These are phyloP conservation scores for Triadica sebifera DNA, from an alignment of 345 rosid genomes.

Conservation along the genomic window DNA sequence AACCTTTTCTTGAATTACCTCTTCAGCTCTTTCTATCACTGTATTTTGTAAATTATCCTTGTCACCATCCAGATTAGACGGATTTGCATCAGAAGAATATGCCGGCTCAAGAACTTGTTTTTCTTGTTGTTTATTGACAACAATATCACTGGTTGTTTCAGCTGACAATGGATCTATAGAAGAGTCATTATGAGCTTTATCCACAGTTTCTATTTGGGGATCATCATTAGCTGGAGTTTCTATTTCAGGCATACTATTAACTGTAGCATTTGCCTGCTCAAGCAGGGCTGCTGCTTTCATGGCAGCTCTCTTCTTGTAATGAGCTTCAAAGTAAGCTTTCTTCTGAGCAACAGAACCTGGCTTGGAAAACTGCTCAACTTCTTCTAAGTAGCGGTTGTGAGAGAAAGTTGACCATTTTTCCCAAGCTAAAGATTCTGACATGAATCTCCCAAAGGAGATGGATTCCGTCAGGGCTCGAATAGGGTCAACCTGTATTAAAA, in stretches of 20 bases:
- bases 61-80: slow-evolving; percentile 13
- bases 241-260: slow-evolving; percentile 17
- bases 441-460: slow-evolving; percentile 75
- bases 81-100: slow-evolving; percentile 16
- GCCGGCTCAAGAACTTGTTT: slow-evolving; percentile 19
- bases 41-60: slow-evolving; percentile 19
- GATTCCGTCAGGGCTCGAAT: slow-evolving; percentile 65
- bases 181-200: slow-evolving; percentile 6
- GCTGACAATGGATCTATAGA: slow-evolving; percentile 19
- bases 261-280: slow-evolving; percentile 29
- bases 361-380: slow-evolving; percentile 71
- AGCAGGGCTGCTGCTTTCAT: slow-evolving; percentile 44
- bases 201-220: slow-evolving; percentile 17
- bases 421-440: slow-evolving; percentile 82
- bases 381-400: slow-evolving; percentile 86
- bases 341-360: slow-evolving; percentile 92
- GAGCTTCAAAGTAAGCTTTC: slow-evolving; percentile 90
- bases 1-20: slow-evolving; percentile 16
- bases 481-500: slow-evolving; percentile 54
- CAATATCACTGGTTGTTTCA: slow-evolving; percentile 11
- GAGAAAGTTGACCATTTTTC: slow-evolving; percentile 91
- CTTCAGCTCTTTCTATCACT: slow-evolving; percentile 21
- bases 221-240: slow-evolving; percentile 14
- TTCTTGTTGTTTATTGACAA: slow-evolving; percentile 24
- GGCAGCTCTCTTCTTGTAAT: slow-evolving; percentile 72